Evolutionary conservation across 2,329 filamentous ascomycete species (phyloP), one percentile per base, ranked within the genome.

Genomic region (Pseudocercospora pini-densiflorae): DNA sequence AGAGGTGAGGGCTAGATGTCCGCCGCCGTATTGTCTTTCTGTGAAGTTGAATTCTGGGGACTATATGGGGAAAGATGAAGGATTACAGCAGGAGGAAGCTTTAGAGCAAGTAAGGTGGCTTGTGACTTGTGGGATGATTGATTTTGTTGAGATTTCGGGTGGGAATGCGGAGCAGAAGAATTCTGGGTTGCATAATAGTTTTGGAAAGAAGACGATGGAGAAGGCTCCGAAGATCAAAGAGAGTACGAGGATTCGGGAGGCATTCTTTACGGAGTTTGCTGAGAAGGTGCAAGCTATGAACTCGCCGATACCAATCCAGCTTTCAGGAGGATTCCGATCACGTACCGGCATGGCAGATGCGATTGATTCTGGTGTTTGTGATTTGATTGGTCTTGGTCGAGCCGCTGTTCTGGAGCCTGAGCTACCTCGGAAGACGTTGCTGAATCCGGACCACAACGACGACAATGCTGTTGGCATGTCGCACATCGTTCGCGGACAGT

Each of bases 131-230:
- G 85, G 79, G 5, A 68, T 71, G 67, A 77, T 92, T 1, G 90
- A 92, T 76, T 91, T 91, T 69, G 77, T 92, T 1, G 89, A 92
- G 76, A 83, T 92, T 27, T 88, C 85, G 19, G 90, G 90, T 0
- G 89, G 90, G 0, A 85, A 68, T 61, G 70, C 69, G 24, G 69
- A 75, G 63, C 59, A 72, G 12, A 73, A 70, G 53, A 68, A 61
- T 7, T 71, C 64, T 8, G 68, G 68, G 8, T 57, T 76, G 31
- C 71, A 68, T 61, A 69, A 62, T 55, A 68, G 62, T 5, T 74
- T 72, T 45, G 71, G 62, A 51, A 70, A 72, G 10, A 65, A 24
- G 6, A 57, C 80, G 73, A 82, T 84, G 79, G 73, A 81, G 67
- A 63, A 72, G 27, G 63, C 54, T 57, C 45, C 67, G 62, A 69